Base-by-base conservation (phyloP, 1,284 basidiomycete genomes). In the Rhodotorula sp. region DNA sequence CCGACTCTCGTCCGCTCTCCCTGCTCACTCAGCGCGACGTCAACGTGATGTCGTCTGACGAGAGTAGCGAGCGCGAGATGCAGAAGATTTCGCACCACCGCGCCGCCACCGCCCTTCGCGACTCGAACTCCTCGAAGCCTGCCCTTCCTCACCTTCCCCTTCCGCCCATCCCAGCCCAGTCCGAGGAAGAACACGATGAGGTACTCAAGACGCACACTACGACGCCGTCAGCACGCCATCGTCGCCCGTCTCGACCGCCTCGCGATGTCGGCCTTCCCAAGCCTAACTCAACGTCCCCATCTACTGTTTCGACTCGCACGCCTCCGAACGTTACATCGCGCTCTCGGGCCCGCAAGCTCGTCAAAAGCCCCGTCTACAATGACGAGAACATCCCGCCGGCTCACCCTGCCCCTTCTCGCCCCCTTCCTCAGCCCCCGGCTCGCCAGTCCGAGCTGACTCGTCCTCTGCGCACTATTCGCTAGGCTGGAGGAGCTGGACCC, bases 21-120 rank as follows among this genome's bases (percentile, higher is more conserved):
- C 62, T 67, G 28, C 67, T 72, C 62, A 47, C 34, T n/a, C 55
- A 62, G 26, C 64, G 70, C 9, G 65, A 67, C 56, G 4, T 26
- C 28, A 65, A 62, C 54, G n/a, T n/a, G 8, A 15, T 24, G 11
- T 26, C 55, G 6, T 18, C 37, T 8, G 34, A 26, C n/a, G n/a
- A 28, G 15, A 26, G 16, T 24, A 37, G n/a, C 37, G n/a, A 26
- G 15, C 55, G 37, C n/a, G 37, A 56, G 55, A 16, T 26, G n/a
- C 37, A 26, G 22, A 40, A 56, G 34, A 22, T 40, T 6, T 24
- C 24, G n/a, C 55, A 16, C 4, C 34, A 18, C 7, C 24, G 3
- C 13, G 37, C 30, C n/a, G 55, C 55, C 1, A 28, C 5, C 37
- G 13, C 3, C 15, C 37, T 26, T 3, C 37, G 37, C 37, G n/a